Base-by-base conservation (phyloP, 2,329 filamentous ascomycete species). In the Cladorrhinum sp. region DNA sequence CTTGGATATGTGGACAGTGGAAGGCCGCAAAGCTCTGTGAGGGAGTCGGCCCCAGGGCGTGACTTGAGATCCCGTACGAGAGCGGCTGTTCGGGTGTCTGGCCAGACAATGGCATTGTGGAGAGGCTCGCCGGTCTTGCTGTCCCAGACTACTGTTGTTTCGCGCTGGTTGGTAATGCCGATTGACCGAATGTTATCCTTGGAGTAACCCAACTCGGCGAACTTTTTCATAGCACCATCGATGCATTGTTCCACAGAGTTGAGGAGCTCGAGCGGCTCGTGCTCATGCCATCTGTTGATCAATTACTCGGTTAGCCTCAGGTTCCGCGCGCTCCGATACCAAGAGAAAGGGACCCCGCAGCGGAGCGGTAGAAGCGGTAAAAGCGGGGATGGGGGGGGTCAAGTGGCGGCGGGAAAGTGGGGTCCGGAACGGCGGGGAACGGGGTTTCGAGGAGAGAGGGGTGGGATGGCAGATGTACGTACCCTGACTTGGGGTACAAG, bases 1-100 rank as follows among this genome's bases (percentile, higher is more conserved):
- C 91, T 93, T 2, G 92, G 91, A 73, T 96, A 96, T 58, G 92
- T 96, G 38, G 91, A 95, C 29, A 96, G 80, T 12, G 92, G 92
- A 50, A 96, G 82, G 57, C 92, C 92, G 71, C 90, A 93, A 48
- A 90, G 78, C 52, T 87, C 80, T 60, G 82, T 82, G 45, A 96
- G 79, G 45, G 85, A 81, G 58, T 92, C 88, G 29, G 90, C 87
- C 51, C 85, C 87, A 7, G 85, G 78, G 58, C 82, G 82, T 16
- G 77, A 74, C 75, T 92, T 92, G 50, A 96, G 78, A 68, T 93
- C 89, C 61, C 90, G 86, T 25, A 95, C 91, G 41, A 96, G 77
- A 8, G 72, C 65, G 52, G 83, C 81, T 56, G 91, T 93, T 56
- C 92, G 83, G 27, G 92, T 96, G 72, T 96, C 92, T 27, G 92